Conservation (phyloP, 208 protist genomes). For the Trypanosoma platydactyli region DNA sequence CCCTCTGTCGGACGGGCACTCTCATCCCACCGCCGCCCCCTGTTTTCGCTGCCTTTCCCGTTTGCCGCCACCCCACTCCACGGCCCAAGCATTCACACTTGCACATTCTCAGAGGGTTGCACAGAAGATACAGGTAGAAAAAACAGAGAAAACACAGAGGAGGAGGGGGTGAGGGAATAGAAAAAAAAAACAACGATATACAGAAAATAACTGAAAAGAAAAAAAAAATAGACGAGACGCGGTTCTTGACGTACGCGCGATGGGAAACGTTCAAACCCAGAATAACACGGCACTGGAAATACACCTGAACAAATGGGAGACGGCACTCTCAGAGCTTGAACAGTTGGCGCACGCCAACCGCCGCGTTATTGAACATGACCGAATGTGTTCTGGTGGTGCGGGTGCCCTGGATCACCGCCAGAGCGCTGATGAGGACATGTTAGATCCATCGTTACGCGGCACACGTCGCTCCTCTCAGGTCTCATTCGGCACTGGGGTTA, state of each 20-base stretch:
- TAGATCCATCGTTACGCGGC: constrained; percentile 17
- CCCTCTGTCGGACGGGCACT: too few species aligned
- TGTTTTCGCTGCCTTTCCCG: neutral
- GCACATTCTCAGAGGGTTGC: neutral
- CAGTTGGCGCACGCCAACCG: constrained; percentile 54
- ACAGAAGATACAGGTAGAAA: constrained; percentile 8
- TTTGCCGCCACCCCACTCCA: neutral
- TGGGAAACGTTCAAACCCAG: constrained; percentile 59
- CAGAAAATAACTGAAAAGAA: neutral
- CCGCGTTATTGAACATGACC: constrained; percentile 56
- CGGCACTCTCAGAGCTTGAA: constrained; percentile 60
- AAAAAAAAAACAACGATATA: neutral
- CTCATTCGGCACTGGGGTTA: constrained; percentile 48
- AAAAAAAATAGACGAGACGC: neutral
- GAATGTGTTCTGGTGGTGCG: constrained; percentile 43
- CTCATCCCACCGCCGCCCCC: too few species aligned
- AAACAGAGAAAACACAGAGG: constrained; percentile 5
- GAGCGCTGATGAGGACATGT: constrained; percentile 31
- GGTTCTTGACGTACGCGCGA: constrained; percentile 5
- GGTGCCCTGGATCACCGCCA: neutral
- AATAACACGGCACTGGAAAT: constrained; percentile 40
- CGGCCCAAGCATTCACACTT: neutral
- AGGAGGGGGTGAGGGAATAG: neutral
- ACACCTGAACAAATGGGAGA: constrained; percentile 79
- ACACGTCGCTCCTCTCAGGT: constrained; percentile 65